Conservation (phyloP, 768 basidiomycete species). For the Daedaleopsis nitida region DNA sequence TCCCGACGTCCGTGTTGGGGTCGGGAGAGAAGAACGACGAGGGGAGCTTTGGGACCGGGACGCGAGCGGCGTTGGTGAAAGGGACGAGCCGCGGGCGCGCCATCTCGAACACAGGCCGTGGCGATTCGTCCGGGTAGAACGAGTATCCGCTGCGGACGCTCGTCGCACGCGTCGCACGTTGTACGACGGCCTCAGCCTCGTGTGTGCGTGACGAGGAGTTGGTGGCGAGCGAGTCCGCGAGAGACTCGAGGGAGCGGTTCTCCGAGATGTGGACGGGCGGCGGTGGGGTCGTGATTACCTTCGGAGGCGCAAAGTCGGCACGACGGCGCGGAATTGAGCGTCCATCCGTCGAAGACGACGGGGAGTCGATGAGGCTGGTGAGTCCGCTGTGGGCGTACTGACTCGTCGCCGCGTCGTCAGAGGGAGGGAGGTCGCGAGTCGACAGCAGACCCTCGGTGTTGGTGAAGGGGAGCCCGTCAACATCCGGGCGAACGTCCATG, state of each 20-base stretch:
- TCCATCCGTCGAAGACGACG: slow-evolving; percentile 64
- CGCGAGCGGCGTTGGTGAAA: slow-evolving; percentile 68
- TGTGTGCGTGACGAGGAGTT: slow-evolving; percentile 36
- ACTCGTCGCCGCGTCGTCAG: slow-evolving; percentile 38
- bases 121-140: slow-evolving; percentile 29
- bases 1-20: neutral
- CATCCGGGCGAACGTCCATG: neutral
- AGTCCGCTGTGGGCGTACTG: slow-evolving; percentile 43
- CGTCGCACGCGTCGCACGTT: slow-evolving; percentile 51
- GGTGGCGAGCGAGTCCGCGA: slow-evolving; percentile 30
- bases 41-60: slow-evolving; percentile 58
- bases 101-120: slow-evolving; percentile 1
- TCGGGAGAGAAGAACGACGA: slow-evolving; percentile 24
- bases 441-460: slow-evolving; percentile 9
- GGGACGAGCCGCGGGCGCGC: slow-evolving; percentile 66
- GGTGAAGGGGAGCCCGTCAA: slow-evolving; percentile 18
- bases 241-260: slow-evolving; percentile 22
- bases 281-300: slow-evolving; percentile 40
- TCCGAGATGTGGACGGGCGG: slow-evolving; percentile 37
- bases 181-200: slow-evolving; percentile 47
- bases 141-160: slow-evolving; percentile 50
- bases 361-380: slow-evolving; percentile 53
- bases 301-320: slow-evolving; percentile 68
- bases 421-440: slow-evolving; percentile 31
- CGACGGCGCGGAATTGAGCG: slow-evolving; percentile 68